Conservation (phyloP, 768 basidiomycete genomes). For the Fistulinella prunicolor region DNA sequence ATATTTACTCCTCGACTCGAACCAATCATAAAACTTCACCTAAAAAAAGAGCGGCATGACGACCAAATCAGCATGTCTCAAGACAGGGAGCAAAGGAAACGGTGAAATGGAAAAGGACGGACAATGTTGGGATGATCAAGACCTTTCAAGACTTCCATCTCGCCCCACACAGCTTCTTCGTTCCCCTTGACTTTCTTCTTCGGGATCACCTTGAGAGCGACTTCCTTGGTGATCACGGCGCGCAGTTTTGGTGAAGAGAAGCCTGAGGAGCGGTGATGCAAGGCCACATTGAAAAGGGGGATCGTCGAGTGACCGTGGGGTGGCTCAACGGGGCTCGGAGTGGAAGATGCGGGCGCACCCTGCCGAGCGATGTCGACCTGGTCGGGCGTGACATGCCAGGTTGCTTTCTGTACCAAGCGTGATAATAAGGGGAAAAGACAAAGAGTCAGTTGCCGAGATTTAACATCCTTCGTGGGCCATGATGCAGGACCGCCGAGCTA, state of each 20-base stretch:
- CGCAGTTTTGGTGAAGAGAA: conserved; percentile 26
- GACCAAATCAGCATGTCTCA: too few species aligned
- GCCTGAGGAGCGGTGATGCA: conserved; percentile 16
- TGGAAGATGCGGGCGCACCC: conserved; percentile 48
- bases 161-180: conserved; percentile 82
- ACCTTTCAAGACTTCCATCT: conserved; percentile 90
- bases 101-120: too few species aligned
- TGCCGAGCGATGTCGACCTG: conserved; percentile 53
- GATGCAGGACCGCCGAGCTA: too few species aligned
- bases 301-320: conserved; percentile 25
- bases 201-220: conserved; percentile 86
- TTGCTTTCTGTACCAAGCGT: conserved; percentile 67
- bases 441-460: conserved; percentile 3
- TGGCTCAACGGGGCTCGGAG: conserved; percentile 18
- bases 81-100: too few species aligned
- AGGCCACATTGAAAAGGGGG: conserved; percentile 27
- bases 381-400: conserved; percentile 72
- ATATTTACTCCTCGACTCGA: conserved; percentile 91
- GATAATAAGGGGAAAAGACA: not conserved
- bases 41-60: conserved; percentile 35
- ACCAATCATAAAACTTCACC: conserved; percentile 97
- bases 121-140: conserved; percentile 92
- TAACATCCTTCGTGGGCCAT: too few species aligned
- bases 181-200: conserved; percentile 97
- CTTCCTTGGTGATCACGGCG: conserved; percentile 55